Evolutionary conservation across 208 protist genomes (phyloP), one percentile per base, ranked within the genome.

Genomic region (Kentomonas sorsogonicus): DNA sequence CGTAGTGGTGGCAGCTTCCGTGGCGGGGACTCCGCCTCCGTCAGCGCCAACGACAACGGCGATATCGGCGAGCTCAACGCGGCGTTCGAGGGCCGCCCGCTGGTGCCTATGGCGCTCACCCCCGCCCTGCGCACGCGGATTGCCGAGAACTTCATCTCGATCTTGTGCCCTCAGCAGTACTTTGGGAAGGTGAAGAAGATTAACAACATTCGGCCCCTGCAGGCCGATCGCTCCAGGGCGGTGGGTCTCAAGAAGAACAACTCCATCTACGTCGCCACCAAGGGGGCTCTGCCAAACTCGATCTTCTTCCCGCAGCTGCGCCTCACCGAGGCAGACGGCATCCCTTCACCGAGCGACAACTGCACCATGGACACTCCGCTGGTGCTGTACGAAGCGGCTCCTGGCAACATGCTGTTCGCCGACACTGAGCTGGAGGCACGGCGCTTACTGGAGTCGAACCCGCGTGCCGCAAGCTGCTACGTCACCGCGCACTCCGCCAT

Each of bases 391-490:
- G 80, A 90, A 48, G 87, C 87, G 10, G 75, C 79, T 3, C 83
- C 83, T n/a, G 83, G 81, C 18, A 89, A 84, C 53, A 94, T 94
- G 87, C 38, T 91, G 9, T 94, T 94, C 53, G 80, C 83, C 9
- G 75, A 79, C n/a, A 88, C 74, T 0, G 83, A 89, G 55, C 69
- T 83, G 13, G 83, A 89, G 16, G 83, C 71, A 0, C 62, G 65
- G 22, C 77, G 75, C 34, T 51, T 89, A 47, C 64, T 91, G 25
- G 74, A 79, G 15, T 69, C 36, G 22, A 74, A 72, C 43, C 20
- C 25, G 1, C 52, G 29, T 7, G 53, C 63, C 9, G 83, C 66
- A 26, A 94, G 87, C 72, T 94, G 87, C 73, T 94, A 89, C 60
- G 69, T 91, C 34, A 44, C 86, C 0, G 65, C 69, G 18, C 61